These are phyloP conservation scores for Neurospora sp. DNA, from an alignment of 495 filamentous ascomycete species.

Conservation along the genomic window DNA sequence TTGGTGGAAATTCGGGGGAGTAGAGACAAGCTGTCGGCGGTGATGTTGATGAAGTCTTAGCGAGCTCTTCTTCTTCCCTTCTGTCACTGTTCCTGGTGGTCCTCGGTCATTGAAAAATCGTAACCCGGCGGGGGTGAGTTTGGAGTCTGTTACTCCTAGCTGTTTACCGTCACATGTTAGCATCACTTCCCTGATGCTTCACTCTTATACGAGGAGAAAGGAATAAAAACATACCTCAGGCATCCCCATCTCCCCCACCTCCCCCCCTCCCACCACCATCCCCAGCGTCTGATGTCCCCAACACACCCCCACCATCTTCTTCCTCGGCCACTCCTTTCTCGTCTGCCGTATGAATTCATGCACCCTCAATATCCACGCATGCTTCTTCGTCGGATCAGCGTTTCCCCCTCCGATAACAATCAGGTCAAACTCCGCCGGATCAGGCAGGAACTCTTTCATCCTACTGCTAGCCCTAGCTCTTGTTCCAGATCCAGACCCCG, in stretches of 20 bases:
- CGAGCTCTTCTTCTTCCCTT: neutral
- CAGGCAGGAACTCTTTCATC: slow-evolving; percentile 20
- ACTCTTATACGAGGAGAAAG: neutral
- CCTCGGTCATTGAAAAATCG: slow-evolving; percentile 17
- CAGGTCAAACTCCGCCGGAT: slow-evolving; percentile 35
- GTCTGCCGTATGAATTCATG: slow-evolving; percentile 31
- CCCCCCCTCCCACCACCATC: slow-evolving; percentile 29
- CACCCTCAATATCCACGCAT: slow-evolving; percentile 35
- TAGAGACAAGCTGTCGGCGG: slow-evolving; percentile 26
- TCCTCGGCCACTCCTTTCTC: slow-evolving; percentile 24
- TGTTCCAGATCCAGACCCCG: neutral
- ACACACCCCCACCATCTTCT: slow-evolving; percentile 37
- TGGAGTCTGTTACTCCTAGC: slow-evolving; percentile 31
- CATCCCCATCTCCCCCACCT: slow-evolving; percentile 26
- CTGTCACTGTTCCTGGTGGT: neutral
- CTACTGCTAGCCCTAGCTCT: neutral
- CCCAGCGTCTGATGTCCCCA: slow-evolving; percentile 41
- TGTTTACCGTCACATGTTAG: too few relatives aligned
- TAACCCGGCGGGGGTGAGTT: slow-evolving; percentile 26
- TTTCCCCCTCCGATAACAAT: slow-evolving; percentile 40
- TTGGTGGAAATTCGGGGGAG: slow-evolving; percentile 21
- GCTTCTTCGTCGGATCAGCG: slow-evolving; percentile 32
- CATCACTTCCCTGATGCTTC: too few relatives aligned
- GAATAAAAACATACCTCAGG: slow-evolving; percentile 25
- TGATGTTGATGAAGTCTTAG: slow-evolving; percentile 36